Conservation (phyloP, 1,284 basidiomycete species). For the Cryptococcus hybrid region DNA sequence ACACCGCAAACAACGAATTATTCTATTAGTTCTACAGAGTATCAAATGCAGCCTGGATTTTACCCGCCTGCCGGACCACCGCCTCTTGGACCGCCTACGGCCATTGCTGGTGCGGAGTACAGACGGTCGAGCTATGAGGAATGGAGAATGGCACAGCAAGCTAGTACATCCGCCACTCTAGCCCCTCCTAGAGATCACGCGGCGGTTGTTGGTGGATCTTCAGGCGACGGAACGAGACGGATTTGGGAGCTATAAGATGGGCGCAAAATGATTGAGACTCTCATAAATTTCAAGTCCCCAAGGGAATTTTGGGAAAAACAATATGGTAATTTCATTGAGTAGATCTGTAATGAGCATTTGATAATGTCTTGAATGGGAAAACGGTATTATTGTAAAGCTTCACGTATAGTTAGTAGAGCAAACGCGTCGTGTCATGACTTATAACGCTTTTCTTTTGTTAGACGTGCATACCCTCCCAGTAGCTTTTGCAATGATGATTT, state of each 20-base stretch:
- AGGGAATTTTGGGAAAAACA: not conserved
- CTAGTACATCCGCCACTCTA: not conserved
- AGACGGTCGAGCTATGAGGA: conserved; percentile 11
- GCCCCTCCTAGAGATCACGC: not conserved
- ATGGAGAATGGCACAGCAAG: conserved; percentile 2
- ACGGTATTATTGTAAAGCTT: no score
- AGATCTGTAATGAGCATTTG: no score
- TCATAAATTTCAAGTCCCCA: not conserved
- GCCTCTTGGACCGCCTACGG: not conserved
- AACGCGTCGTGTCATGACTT: no score
- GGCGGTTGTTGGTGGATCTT: not conserved
- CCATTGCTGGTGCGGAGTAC: not conserved
- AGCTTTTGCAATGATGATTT: no score
- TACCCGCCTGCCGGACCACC: conserved; percentile 5
- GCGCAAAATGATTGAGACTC: not conserved
- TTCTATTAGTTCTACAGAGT: conserved; percentile 2
- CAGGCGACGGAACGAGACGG: conserved; percentile 6
- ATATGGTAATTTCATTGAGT: no score
- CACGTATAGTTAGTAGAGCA: no score
- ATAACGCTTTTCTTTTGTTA: no score
- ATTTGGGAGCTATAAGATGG: conserved; percentile 8
- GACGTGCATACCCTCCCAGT: no score
- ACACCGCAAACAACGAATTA: conserved; percentile 12
- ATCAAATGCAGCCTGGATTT: conserved; percentile 7
- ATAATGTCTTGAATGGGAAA: no score